Evolutionary conservation across 371 early-diverging fungal species (phyloP).

Genomic region (Fennellomyces sp.): DNA sequence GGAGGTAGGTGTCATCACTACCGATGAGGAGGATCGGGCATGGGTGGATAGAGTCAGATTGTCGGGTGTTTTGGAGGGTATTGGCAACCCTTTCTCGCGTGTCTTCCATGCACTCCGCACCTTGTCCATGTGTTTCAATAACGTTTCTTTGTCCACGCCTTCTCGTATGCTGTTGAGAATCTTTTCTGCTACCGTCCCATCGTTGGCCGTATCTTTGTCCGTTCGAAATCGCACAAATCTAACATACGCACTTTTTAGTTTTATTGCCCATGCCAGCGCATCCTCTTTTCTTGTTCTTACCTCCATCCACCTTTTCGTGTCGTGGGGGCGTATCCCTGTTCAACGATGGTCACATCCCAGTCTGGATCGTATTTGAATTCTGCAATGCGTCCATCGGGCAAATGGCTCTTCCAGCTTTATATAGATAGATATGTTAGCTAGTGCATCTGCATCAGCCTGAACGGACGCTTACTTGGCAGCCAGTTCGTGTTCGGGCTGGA

Average conservation of each 20-base stretch:
- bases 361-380: slow-evolving; percentile 66
- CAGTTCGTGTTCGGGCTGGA: slow-evolving; percentile 63
- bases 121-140: slow-evolving; percentile 47
- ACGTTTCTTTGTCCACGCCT: slow-evolving; percentile 55
- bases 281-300: slow-evolving; percentile 15
- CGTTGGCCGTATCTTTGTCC: slow-evolving; percentile 75
- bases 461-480: slow-evolving; percentile 49
- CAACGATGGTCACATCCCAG: slow-evolving; percentile 61
- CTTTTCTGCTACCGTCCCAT: slow-evolving; percentile 58
- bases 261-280: background rate
- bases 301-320: slow-evolving; percentile 67
- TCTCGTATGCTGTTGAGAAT: slow-evolving; percentile 56
- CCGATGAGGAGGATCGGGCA: background rate
- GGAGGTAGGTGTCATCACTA: slow-evolving; percentile 17
- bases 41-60: slow-evolving; percentile 6
- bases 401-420: slow-evolving; percentile 69
- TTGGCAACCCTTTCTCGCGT: slow-evolving; percentile 50
- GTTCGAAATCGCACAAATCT: slow-evolving; percentile 68
- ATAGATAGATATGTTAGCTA: background rate
- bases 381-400: slow-evolving; percentile 68
- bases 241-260: background rate
- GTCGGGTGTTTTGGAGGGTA: slow-evolving; percentile 22
- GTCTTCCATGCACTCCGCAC: slow-evolving; percentile 69
- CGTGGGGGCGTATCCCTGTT: slow-evolving; percentile 62
- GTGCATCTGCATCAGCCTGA: no score